Evolutionary conservation across 2,329 filamentous ascomycete species (phyloP), one percentile per base, ranked within the genome.

Genomic region (Ceratocystis lukuohia): DNA sequence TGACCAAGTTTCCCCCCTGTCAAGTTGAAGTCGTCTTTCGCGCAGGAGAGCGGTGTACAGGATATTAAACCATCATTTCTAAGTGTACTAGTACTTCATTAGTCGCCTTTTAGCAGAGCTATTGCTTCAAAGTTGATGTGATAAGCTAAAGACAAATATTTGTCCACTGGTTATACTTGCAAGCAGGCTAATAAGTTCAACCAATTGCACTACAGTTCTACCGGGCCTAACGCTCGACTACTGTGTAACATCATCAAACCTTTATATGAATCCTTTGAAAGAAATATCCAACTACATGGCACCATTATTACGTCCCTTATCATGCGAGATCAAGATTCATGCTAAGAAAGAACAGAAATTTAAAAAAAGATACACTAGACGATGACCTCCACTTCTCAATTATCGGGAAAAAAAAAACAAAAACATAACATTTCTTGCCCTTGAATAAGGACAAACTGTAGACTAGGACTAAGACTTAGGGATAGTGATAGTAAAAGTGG

Each of bases 381-480:
- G 5, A 59, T 37, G 6, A 2, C 53, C 15, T 37, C 28, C 56
- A n/a, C 28, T 30, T 37, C 25, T 37, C 28, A 37, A 17, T 37
- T 59, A 25, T 15, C 10, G 10, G 37, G 37, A 1, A 25, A 10
- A 22, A n/a, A 50, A 37, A 33, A 59, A 28, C 28, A 37, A 59
- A 59, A 59, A 33, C 56, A 59, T 59, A 59, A 37, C 56, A 59
- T 59, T 59, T 59, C 56, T 33, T 59, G 56, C 33, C 56, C 56
- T 59, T 37, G 30, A 17, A 15, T 7, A 33, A 59, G 56, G 56
- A 59, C 28, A 59, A 33, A 37, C 22, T 59, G 56, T 59, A n/a
- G 15, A 59, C 56, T 59, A 59, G 56, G 28, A 59, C 56, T 59
- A 59, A 25, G n/a, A 59, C 56, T 59, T 59, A 59, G 22, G 12